These are phyloP conservation scores for Elaeis guineensis DNA, from an alignment of 176 grass and related monocot species.

Conservation along the genomic window DNA sequence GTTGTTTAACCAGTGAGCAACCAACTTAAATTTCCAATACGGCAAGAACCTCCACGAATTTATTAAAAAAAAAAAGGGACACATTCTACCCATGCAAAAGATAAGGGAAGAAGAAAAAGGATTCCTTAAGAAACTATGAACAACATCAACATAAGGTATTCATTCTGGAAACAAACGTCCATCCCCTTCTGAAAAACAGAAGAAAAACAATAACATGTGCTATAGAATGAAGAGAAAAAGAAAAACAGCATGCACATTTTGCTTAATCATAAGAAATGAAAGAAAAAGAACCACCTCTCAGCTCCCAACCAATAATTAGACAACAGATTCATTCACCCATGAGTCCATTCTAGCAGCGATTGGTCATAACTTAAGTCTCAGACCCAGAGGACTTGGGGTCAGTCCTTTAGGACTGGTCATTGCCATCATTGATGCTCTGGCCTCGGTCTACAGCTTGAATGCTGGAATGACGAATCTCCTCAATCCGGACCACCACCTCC, in stretches of 20 bases:
- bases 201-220: slow-evolving; percentile 46
- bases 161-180: slow-evolving; percentile 22
- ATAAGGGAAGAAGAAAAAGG: no score
- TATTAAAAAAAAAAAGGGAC: no score
- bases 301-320: no score
- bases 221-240: slow-evolving; percentile 24
- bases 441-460: slow-evolving; percentile 6
- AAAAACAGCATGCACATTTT: slow-evolving; percentile 44
- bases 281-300: background rate
- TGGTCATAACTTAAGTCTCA: slow-evolving; percentile 7
- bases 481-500: slow-evolving; percentile 60
- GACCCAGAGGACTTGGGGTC: background rate
- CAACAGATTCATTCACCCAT: no score
- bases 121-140: background rate
- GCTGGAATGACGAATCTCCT: slow-evolving; percentile 50
- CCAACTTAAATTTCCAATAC: no score
- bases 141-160: slow-evolving; percentile 33
- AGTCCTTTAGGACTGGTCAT: slow-evolving; percentile 32
- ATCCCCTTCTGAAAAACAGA: slow-evolving; percentile 42
- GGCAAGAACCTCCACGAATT: no score
- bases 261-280: slow-evolving; percentile 24
- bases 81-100: no score
- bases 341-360: background rate
- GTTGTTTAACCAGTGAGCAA: no score
- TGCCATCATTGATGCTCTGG: slow-evolving; percentile 27